These are phyloP conservation scores for Geum urbanum DNA, from an alignment of 306 rosid species.

Conservation along the genomic window DNA sequence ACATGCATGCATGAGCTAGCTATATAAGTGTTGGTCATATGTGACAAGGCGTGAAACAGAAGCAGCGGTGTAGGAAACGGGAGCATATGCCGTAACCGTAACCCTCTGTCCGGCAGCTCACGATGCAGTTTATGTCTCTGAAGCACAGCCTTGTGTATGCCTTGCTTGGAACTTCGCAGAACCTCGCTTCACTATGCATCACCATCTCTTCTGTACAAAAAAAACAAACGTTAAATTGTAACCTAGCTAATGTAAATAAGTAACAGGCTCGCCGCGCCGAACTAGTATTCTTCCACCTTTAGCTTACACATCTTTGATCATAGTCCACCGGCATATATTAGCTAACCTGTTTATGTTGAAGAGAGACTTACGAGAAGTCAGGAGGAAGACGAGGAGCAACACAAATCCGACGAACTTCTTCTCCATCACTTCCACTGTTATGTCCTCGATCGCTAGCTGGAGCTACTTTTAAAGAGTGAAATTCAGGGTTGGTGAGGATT, in stretches of 20 bases:
- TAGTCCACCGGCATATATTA: background rate
- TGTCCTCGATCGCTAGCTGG: too few species aligned
- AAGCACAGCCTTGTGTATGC: background rate
- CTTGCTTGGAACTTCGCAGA: conserved; percentile 1
- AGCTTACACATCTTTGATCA: too few species aligned
- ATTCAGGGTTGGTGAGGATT: too few species aligned
- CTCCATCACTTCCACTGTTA: too few species aligned
- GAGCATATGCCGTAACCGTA: conserved; percentile 8
- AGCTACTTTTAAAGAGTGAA: too few species aligned
- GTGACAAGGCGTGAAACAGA: background rate
- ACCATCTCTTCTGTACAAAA: background rate
- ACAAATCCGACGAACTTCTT: background rate
- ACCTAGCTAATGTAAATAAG: too few species aligned
- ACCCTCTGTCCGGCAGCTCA: conserved; percentile 1
- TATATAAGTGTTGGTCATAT: background rate
- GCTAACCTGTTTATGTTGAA: too few species aligned
- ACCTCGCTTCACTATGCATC: conserved; percentile 8
- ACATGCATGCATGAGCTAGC: too few species aligned
- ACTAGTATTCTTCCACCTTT: too few species aligned
- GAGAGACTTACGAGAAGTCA: background rate
- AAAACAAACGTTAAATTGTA: too few species aligned
- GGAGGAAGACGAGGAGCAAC: background rate
- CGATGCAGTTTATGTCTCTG: too few species aligned
- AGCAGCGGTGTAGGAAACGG: background rate
- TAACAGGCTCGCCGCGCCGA: too few species aligned